Percentiles rank a stretch among this genome's conserved stretches.
Evolutionary conservation across 1,284 basidiomycete genomes (phyloP).

Genomic region (Paramarasmius palmivorus): DNA sequence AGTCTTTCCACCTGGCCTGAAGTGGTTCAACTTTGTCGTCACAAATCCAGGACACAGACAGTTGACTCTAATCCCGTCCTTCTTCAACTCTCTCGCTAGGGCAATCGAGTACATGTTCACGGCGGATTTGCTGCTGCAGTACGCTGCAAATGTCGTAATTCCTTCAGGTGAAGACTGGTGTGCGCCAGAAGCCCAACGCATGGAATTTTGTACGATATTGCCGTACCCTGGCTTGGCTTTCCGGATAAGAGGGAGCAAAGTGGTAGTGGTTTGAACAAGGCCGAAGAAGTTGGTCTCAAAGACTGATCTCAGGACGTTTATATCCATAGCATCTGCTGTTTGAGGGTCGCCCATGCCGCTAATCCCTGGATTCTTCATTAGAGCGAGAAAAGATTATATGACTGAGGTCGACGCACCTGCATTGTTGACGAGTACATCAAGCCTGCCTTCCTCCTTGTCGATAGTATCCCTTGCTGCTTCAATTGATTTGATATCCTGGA

Average conservation of each 20-base stretch:
- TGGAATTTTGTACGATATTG: constrained; percentile 33
- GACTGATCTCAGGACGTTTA: constrained; percentile 33
- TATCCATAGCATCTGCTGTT: constrained; percentile 31
- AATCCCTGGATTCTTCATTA: constrained; percentile 16
- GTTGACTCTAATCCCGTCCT: constrained; percentile 32
- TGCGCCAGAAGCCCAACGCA: constrained; percentile 61
- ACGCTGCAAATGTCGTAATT: constrained; percentile 16
- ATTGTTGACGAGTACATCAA: constrained; percentile 52
- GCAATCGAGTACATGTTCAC: constrained; percentile 17
- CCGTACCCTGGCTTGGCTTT: constrained; percentile 20
- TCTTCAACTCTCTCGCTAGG: constrained; percentile 17
- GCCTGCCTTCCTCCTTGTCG: constrained; percentile 38
- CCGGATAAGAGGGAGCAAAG: constrained; percentile 36
- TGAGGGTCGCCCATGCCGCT: constrained; percentile 32
- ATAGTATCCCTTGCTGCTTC: constrained; percentile 34
- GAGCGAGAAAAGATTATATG: not conserved
- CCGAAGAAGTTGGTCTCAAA: constrained; percentile 42
- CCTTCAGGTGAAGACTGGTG: constrained; percentile 8
- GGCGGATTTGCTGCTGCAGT: constrained; percentile 18
- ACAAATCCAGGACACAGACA: constrained; percentile 41
- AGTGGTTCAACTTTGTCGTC: constrained; percentile 41
- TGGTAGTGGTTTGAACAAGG: constrained; percentile 35
- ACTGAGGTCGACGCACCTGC: constrained; percentile 32
- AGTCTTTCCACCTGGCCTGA: constrained; percentile 36
- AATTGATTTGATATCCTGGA: constrained; percentile 35